Percentiles rank a stretch among this genome's conserved stretches.
Conservation (phyloP, 1,284 basidiomycete species). For the Pseudozyma tsukubaensis region DNA sequence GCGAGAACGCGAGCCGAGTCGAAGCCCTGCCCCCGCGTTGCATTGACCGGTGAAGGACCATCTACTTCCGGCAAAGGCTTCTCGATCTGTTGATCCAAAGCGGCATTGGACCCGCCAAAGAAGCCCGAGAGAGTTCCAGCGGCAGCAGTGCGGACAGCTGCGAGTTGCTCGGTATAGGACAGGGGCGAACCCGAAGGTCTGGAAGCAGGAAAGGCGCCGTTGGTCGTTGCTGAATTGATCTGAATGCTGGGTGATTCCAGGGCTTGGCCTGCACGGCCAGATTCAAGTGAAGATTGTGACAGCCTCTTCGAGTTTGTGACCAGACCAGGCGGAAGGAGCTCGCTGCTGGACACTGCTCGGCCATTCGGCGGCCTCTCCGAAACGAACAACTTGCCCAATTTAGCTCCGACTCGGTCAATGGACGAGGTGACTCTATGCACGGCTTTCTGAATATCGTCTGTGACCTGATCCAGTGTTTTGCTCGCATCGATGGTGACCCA, state of each 20-base stretch:
- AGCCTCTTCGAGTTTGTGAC: slow-evolving; percentile 16
- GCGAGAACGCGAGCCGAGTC: slow-evolving; percentile 43
- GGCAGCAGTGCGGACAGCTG: slow-evolving; percentile 41
- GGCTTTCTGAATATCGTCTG: slow-evolving; percentile 45
- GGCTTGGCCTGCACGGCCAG: slow-evolving; percentile 17
- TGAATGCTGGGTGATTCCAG: slow-evolving; percentile 25
- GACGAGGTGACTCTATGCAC: slow-evolving; percentile 38
- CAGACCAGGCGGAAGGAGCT: slow-evolving; percentile 20
- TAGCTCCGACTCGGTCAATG: slow-evolving; percentile 35
- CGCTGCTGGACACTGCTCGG: slow-evolving; percentile 28
- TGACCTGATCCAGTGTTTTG: slow-evolving; percentile 59
- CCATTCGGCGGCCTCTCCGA: slow-evolving; percentile 20
- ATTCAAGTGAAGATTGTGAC: slow-evolving; percentile 21
- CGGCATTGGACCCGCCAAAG: slow-evolving; percentile 31
- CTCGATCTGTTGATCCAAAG: slow-evolving; percentile 30
- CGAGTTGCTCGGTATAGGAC: slow-evolving; percentile 40
- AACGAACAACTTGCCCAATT: slow-evolving; percentile 37
- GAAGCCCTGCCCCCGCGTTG: slow-evolving; percentile 36
- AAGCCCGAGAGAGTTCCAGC: slow-evolving; percentile 37
- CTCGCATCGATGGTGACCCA: slow-evolving; percentile 63
- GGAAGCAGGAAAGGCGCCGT: slow-evolving; percentile 24
- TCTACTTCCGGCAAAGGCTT: slow-evolving; percentile 13
- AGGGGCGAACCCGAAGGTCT: slow-evolving; percentile 31
- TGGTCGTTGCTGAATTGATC: slow-evolving; percentile 12
- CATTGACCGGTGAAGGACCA: slow-evolving; percentile 33